Evolutionary conservation across 805 yeast genomes (phyloP), one percentile per base, ranked within the genome.

Genomic region (Lipomyces yamadae): DNA sequence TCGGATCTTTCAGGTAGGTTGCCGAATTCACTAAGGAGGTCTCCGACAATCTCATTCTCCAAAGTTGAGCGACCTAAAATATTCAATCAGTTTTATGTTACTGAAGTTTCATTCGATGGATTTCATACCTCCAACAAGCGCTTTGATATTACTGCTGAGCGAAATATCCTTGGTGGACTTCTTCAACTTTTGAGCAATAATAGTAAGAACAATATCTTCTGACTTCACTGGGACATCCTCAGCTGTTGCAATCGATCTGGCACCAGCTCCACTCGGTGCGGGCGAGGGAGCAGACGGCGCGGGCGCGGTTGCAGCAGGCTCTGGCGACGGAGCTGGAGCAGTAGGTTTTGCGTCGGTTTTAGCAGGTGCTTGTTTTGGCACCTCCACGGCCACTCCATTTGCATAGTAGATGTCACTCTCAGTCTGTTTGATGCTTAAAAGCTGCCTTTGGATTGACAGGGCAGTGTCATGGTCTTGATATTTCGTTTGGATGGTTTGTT

Each of bases 391-490:
- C 32, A 73, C 76, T 58, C 76, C 81, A 6, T 78, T 76, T 42
- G 96, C 91, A 82, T 94, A 94, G 82, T 94, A 94, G 74, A 94
- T 94, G 76, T 92, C 97, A 82, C 91, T 93, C 66, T 94, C 89
- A 77, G 95, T 98, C 82, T 92, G 92, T 62, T 97, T 85, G 83
- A 93, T 93, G 77, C 97, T 91, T 75, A 95, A 84, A 50, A 95
- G 95, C 80, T 94, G 96, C 85, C 99, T 89, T 74, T 89, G 91
- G 75, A 89, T 86, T 68, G 96, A 85, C 75, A 94, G 83, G 56
- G 99, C 98, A 67, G 98, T 98, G 78, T 94, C 99, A 77, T 92
- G 94, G 53, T 97, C 90, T 81, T 94, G 98, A 80, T 92, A 95
- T 80, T 92, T 94, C 78, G 95, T 91, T 82, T 87, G 87, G 75